These are phyloP conservation scores for Phlyctochytrium planicorne DNA, from an alignment of 192 early-diverging fungal genomes.

Conservation along the genomic window DNA sequence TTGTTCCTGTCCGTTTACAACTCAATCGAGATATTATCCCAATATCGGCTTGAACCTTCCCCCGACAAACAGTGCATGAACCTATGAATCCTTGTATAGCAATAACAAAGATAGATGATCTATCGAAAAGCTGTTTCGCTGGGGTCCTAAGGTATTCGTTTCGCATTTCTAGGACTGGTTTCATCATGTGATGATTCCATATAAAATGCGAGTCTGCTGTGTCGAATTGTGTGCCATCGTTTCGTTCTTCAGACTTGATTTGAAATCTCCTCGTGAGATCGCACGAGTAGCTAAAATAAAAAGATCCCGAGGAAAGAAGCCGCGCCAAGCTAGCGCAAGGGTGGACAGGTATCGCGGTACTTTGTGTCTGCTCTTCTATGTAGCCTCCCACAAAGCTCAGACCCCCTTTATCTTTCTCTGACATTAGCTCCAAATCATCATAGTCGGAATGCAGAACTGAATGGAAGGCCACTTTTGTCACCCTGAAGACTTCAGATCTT, in stretches of 20 bases:
- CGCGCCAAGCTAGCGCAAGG: conserved; percentile 75
- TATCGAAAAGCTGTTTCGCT: conserved; percentile 69
- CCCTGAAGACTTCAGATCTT: conserved; percentile 66
- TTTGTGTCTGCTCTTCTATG: neutral
- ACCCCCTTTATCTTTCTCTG: conserved; percentile 1
- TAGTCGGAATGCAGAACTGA: conserved; percentile 73
- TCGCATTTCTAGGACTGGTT: conserved; percentile 75
- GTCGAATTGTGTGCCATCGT: conserved; percentile 38
- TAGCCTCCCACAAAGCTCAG: neutral
- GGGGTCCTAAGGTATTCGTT: conserved; percentile 64
- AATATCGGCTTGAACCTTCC: conserved; percentile 29
- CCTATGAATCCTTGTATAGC: conserved; percentile 80
- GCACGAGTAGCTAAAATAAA: conserved; percentile 87
- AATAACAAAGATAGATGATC: conserved; percentile 69
- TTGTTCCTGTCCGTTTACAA: conserved; percentile 81
- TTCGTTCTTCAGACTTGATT: conserved; percentile 24
- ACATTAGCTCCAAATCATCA: conserved; percentile 52
- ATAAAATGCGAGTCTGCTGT: conserved; percentile 76
- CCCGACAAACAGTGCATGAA: conserved; percentile 14
- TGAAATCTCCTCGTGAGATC: conserved; percentile 86
- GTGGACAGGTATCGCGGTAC: conserved; percentile 43
- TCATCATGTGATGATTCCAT: conserved; percentile 89
- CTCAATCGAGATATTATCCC: conserved; percentile 72
- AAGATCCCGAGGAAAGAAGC: conserved; percentile 81
- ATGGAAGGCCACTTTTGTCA: conserved; percentile 72